Evolutionary conservation across 805 yeast species (phyloP), one percentile per base, ranked within the genome.

Genomic region (Candida corydali): DNA sequence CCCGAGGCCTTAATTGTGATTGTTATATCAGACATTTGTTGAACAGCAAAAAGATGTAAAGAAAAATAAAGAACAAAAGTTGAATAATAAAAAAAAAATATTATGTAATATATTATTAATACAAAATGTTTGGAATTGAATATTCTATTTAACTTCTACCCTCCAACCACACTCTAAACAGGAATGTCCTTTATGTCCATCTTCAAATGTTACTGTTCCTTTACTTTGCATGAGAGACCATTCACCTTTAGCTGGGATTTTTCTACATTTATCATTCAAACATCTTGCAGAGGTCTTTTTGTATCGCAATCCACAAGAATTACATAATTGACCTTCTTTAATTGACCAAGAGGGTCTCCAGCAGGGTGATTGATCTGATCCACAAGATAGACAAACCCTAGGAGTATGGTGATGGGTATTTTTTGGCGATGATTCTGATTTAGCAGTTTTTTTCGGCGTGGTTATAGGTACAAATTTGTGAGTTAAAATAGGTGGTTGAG

Each of bases 301-400:
- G 65, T 86, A 91, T 46, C 98, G 72, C 50, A 91, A 69, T 1
- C 98, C 98, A 63, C 98, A 91, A 1, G 96, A 86, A 57, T 91
- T 91, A 68, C 98, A 91, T 47, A 91, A 72, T 64, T 89, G 98
- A n/a, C 97, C 98, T 43, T 84, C 87, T 46, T 80, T 69, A 18
- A 79, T 70, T 3, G 91, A 80, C 98, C 98, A 91, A 4, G 95
- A 83, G 1, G 98, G 98, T 55, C 98, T 76, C 98, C 98, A 91
- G 61, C 98, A 91, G 4, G 98, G 98, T 5, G 95, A 85, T 49
- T 85, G 93, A 38, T 80, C 82, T 1, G 93, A 78, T 5, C 88
- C 87, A 62, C 98, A 91, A 5, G 96, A 86, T 19, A 91, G 80
- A 55, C 98, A 91, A 36, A 73, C 75, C 47, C 95, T 72, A 9